These are phyloP conservation scores for Meredithiella fracta DNA, from an alignment of 2,329 filamentous ascomycete genomes.

Conservation along the genomic window DNA sequence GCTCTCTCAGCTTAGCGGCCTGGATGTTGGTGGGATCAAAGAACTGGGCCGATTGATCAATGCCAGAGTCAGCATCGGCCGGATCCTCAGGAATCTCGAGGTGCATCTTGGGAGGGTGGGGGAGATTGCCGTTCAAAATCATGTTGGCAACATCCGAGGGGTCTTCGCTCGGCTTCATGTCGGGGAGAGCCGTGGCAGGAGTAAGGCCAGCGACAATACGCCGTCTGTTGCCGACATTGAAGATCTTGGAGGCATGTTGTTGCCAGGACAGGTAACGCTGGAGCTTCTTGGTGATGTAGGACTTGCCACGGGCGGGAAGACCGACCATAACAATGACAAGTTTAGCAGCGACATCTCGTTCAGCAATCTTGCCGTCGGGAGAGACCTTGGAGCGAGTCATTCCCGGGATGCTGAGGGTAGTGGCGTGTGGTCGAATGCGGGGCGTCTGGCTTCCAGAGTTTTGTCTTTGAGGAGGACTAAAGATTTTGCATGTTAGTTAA, in stretches of 20 bases:
- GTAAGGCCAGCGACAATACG: conserved; percentile 55
- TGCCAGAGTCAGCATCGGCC: conserved; percentile 8
- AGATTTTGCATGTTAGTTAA: conserved; percentile 6
- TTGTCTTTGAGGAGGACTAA: conserved; percentile 50
- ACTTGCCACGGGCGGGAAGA: conserved; percentile 85
- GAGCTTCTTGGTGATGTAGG: conserved; percentile 97
- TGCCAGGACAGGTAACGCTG: conserved; percentile 92
- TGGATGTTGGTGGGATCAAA: conserved; percentile 81
- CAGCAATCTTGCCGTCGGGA: conserved; percentile 83
- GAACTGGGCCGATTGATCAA: conserved; percentile 83
- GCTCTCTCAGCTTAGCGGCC: conserved; percentile 70
- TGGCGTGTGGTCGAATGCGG: conserved; percentile 64
- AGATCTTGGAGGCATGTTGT: conserved; percentile 87
- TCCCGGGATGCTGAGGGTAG: conserved; percentile 90
- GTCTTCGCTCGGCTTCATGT: conserved; percentile 24
- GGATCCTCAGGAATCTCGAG: conserved; percentile 6
- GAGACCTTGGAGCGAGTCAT: conserved; percentile 92
- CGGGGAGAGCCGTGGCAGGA: conserved; percentile 16
- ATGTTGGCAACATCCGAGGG: conserved; percentile 39
- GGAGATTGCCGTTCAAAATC: conserved; percentile 34
- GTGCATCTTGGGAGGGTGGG: conserved; percentile 16
- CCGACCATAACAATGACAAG: conserved; percentile 98
- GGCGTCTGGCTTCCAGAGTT: conserved; percentile 66
- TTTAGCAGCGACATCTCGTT: conserved; percentile 89
- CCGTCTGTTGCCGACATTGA: conserved; percentile 89